Percentiles rank a stretch among this genome's conserved stretches.
Conservation (phyloP, 495 filamentous ascomycete genomes). For the Penicillium longicatenatum region DNA sequence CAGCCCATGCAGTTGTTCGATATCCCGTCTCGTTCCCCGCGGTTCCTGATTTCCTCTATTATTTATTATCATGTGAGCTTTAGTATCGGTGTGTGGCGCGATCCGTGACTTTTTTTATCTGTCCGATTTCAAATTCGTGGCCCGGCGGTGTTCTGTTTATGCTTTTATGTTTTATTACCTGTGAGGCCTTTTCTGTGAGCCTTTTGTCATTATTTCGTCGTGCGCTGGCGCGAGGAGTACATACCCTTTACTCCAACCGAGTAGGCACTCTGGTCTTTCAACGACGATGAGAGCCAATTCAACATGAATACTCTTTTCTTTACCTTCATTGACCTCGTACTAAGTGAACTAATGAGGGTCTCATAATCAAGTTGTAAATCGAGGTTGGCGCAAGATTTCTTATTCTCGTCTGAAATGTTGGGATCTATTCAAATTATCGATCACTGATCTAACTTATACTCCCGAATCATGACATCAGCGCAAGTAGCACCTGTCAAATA, state of each 20-base stretch:
- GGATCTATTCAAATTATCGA: background rate
- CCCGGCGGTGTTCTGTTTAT: constrained; percentile 22
- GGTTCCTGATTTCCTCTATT: constrained; percentile 19
- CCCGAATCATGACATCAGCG: constrained; percentile 29
- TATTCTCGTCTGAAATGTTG: background rate
- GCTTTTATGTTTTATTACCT: background rate
- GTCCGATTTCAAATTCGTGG: constrained; percentile 6
- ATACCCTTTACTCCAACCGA: background rate
- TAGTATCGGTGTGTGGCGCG: constrained; percentile 28
- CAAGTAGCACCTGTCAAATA: constrained; percentile 37
- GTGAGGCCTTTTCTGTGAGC: background rate
- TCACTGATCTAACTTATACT: constrained; percentile 24
- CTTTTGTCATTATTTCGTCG: background rate
- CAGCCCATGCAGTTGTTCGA: constrained; percentile 9
- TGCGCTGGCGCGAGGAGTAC: background rate
- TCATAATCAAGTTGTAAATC: background rate
- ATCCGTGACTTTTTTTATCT: constrained; percentile 10
- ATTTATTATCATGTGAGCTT: constrained; percentile 22
- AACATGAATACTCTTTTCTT: background rate
- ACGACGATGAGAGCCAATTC: background rate
- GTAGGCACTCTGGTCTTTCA: background rate
- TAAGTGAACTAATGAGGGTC: background rate
- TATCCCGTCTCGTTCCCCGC: constrained; percentile 25
- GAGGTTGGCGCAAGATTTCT: background rate
- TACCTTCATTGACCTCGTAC: background rate